Conservation (phyloP, 306 rosid species). For the Prunus davidiana region DNA sequence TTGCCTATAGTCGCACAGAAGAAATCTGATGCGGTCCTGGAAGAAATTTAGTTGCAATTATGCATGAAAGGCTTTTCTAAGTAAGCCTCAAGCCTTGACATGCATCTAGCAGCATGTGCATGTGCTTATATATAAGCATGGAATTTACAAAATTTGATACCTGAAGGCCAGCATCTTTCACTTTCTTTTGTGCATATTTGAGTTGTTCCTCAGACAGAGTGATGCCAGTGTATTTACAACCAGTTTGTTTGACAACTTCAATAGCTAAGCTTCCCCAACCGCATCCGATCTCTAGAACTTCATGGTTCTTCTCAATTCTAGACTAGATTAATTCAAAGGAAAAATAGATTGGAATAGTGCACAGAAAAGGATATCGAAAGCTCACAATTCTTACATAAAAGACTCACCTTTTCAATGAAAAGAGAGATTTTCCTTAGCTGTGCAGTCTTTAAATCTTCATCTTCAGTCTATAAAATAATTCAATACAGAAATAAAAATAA, state of each 20-base stretch:
- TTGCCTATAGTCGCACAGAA: slow-evolving; percentile 82
- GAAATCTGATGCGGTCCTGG: slow-evolving; percentile 69
- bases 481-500: neutral
- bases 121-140: neutral
- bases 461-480: slow-evolving; percentile 43
- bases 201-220: slow-evolving; percentile 82
- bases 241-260: slow-evolving; percentile 71
- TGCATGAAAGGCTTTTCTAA: too few species aligned
- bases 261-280: slow-evolving; percentile 97
- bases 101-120: neutral
- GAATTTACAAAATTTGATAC: slow-evolving; percentile 21
- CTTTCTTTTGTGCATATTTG: slow-evolving; percentile 65
- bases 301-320: slow-evolving; percentile 60
- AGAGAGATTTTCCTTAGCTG: slow-evolving; percentile 69
- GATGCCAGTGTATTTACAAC: slow-evolving; percentile 84
- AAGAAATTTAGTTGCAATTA: slow-evolving; percentile 3
- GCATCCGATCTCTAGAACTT: slow-evolving; percentile 80
- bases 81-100: too few species aligned
- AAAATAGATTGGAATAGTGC: neutral
- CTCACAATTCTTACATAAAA: neutral
- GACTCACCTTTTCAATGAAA: slow-evolving; percentile 58
- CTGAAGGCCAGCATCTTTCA: slow-evolving; percentile 74
- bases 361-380: neutral
- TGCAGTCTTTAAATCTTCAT: slow-evolving; percentile 72
- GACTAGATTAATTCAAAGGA: slow-evolving; percentile 39